A percentile compares a stretch with the other conserved stretches of the same genome.
These are phyloP conservation scores for Naegleria gruberi DNA, from an alignment of 208 protist genomes.

Conservation along the genomic window DNA sequence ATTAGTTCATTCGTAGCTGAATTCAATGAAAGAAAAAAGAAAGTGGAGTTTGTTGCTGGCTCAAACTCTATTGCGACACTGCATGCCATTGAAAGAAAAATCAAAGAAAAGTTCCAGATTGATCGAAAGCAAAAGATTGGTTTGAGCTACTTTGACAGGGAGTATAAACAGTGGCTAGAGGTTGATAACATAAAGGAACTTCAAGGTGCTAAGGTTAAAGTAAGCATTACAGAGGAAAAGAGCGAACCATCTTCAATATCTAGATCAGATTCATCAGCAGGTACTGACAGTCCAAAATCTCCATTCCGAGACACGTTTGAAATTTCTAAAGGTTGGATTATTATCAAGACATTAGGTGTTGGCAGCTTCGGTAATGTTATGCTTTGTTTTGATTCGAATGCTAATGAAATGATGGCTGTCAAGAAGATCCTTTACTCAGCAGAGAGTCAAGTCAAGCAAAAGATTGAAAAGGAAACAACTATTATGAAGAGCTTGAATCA, in stretches of 20 bases:
- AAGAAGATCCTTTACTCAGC: background rate
- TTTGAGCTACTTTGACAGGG: background rate
- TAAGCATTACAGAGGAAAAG: background rate
- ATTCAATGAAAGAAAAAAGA: background rate
- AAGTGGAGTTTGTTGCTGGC: background rate
- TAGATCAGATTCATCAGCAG: background rate
- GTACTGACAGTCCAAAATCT: background rate
- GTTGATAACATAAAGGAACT: background rate
- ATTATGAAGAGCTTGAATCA: conserved; percentile 38
- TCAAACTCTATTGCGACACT: background rate
- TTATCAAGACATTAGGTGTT: background rate
- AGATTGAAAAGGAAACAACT: conserved; percentile 28
- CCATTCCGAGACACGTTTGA: background rate
- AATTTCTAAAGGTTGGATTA: background rate
- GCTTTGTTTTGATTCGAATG: background rate
- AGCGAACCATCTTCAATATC: background rate
- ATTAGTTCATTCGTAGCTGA: background rate
- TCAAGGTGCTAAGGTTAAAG: background rate
- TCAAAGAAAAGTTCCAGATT: background rate
- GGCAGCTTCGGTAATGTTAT: background rate
- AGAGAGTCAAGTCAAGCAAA: background rate
- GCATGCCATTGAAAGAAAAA: background rate
- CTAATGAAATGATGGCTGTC: background rate
- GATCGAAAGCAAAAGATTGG: background rate
- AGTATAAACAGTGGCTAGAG: background rate